Evolutionary conservation across 2,329 filamentous ascomycete species (phyloP).

Genomic region (Colletotrichum euphorbiae): DNA sequence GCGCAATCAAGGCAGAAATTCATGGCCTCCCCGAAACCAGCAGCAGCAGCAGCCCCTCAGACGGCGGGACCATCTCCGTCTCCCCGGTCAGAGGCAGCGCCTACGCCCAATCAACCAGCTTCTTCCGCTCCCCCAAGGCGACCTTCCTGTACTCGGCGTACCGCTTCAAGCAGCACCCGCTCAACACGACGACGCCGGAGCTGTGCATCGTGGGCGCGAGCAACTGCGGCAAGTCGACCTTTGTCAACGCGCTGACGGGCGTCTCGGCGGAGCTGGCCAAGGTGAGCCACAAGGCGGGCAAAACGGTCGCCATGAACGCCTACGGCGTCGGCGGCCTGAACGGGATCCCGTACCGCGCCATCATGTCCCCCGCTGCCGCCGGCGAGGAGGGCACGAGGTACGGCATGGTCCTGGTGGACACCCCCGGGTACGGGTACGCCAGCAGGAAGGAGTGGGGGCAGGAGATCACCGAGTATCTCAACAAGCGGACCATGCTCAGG

Average conservation of each 20-base stretch:
- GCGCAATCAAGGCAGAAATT: too few species aligned
- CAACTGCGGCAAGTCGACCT: conserved; percentile 90
- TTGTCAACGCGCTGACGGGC: conserved; percentile 84
- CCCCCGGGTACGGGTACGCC: conserved; percentile 62
- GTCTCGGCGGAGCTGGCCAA: conserved; percentile 53
- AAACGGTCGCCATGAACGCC: conserved; percentile 66
- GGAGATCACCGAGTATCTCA: conserved; percentile 64
- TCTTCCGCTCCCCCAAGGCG: conserved; percentile 30
- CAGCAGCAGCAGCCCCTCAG: conserved; percentile 10
- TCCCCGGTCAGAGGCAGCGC: not conserved
- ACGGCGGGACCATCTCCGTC: conserved; percentile 21
- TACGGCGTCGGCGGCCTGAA: conserved; percentile 63
- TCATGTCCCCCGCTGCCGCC: conserved; percentile 34
- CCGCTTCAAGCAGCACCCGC: conserved; percentile 59
- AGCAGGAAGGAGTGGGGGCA: conserved; percentile 63
- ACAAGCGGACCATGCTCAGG: conserved; percentile 57
- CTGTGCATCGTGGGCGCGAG: conserved; percentile 87
- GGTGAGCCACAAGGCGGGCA: conserved; percentile 63
- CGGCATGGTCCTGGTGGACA: conserved; percentile 63
- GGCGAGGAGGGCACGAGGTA: conserved; percentile 56
- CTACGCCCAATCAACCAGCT: conserved; percentile 15
- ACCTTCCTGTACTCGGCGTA: conserved; percentile 63
- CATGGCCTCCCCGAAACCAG: not conserved
- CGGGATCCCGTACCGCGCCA: conserved; percentile 44
- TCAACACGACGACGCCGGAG: conserved; percentile 66